A percentile compares a stretch with the other conserved stretches of the same genome.
These are phyloP conservation scores for Xylaria multiplex DNA, from an alignment of 2,329 filamentous ascomycete species.

Conservation along the genomic window DNA sequence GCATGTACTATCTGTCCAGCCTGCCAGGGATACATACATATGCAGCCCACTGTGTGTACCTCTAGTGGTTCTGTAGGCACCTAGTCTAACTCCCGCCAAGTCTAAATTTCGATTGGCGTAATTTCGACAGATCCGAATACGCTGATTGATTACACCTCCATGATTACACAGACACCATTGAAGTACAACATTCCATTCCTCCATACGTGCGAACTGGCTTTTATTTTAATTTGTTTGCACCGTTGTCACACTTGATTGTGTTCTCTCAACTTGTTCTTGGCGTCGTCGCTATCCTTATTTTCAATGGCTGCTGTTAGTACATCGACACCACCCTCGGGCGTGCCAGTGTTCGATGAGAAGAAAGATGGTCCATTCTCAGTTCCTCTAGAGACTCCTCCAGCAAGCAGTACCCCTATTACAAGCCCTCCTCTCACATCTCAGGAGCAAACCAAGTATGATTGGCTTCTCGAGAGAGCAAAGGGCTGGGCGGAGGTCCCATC, in stretches of 20 bases:
- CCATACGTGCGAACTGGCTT: neutral
- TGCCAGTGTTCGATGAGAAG: constrained; percentile 40
- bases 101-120: constrained; percentile 20
- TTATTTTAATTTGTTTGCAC: neutral
- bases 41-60: neutral
- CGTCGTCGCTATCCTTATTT: neutral
- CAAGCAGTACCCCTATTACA: constrained; percentile 66
- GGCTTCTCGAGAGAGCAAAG: constrained; percentile 75
- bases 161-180: neutral
- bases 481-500: constrained; percentile 74
- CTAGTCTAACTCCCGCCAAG: constrained; percentile 7
- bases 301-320: constrained; percentile 30
- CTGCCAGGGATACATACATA: no score
- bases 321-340: constrained; percentile 29
- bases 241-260: neutral
- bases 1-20: no score
- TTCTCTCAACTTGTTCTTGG: neutral
- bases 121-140: constrained; percentile 28
- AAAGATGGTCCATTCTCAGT: constrained; percentile 54
- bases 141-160: constrained; percentile 3
- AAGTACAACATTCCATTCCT: constrained; percentile 4
- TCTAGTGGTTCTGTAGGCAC: neutral
- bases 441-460: constrained; percentile 83
- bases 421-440: constrained; percentile 74
- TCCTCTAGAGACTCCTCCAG: constrained; percentile 67